Conservation (phyloP, 257 asterid species). For the Solanum virginianum region DNA sequence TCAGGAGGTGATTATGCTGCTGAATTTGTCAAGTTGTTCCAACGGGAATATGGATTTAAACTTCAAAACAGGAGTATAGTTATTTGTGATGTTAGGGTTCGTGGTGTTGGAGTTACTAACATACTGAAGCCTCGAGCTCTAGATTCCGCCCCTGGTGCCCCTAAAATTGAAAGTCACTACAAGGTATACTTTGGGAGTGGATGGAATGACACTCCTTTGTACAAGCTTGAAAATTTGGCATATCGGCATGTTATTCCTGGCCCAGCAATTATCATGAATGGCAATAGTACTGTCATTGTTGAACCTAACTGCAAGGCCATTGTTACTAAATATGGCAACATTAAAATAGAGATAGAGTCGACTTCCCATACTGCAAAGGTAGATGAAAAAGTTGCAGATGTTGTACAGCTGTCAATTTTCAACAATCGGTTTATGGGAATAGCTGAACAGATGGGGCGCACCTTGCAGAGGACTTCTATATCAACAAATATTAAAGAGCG, state of each 20-base stretch:
- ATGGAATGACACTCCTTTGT: slow-evolving; percentile 71
- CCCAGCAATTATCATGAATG: slow-evolving; percentile 89
- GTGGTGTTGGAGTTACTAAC: slow-evolving; percentile 83
- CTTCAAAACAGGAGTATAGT: slow-evolving; percentile 70
- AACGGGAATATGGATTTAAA: slow-evolving; percentile 86
- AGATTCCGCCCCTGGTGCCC: slow-evolving; percentile 25
- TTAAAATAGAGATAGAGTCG: slow-evolving; percentile 57
- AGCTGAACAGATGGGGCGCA: slow-evolving; percentile 99
- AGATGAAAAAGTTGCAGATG: slow-evolving; percentile 77
- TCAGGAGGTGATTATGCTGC: slow-evolving; percentile 65
- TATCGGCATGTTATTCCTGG: slow-evolving; percentile 56
- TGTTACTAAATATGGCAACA: slow-evolving; percentile 69
- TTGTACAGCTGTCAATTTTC: slow-evolving; percentile 92
- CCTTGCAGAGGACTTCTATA: slow-evolving; percentile 89
- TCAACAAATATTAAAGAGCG: slow-evolving; percentile 94
- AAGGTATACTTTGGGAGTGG: slow-evolving; percentile 56
- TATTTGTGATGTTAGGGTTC: slow-evolving; percentile 88
- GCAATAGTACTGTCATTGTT: slow-evolving; percentile 87
- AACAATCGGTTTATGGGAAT: slow-evolving; percentile 95
- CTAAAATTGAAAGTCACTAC: slow-evolving; percentile 36
- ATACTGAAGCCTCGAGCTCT: slow-evolving; percentile 57
- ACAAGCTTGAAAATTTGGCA: slow-evolving; percentile 58
- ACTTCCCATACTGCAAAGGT: slow-evolving; percentile 17
- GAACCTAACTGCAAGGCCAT: slow-evolving; percentile 71
- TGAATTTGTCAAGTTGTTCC: slow-evolving; percentile 66